Base-by-base conservation (phyloP, 1,139 yeast genomes). In the Diutina ranongensis region DNA sequence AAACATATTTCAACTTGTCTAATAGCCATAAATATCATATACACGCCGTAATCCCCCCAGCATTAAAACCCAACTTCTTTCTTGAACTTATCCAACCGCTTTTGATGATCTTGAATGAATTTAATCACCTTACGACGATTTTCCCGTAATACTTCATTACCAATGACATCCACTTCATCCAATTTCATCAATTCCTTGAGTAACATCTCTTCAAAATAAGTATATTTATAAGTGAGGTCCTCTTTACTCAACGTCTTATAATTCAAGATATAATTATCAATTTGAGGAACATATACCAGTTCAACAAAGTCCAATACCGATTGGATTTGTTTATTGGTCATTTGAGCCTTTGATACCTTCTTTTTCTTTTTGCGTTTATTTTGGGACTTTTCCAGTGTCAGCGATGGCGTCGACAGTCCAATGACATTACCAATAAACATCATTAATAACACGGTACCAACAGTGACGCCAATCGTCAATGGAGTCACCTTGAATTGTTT, bases 201-300 rank as follows among this genome's bases (percentile, higher is more conserved):
- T 46, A 83, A 63, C 72, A 74, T 74, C 57, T 83, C 94, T 52
- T 78, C 81, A 57, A 71, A 78, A 57, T 68, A 83, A 46, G 75
- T 72, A 53, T 68, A 73, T 55, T 74, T 72, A 57, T 76, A 81
- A 44, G 68, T 65, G 36, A 67, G 58, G 40, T 71, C 74, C 3
- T 71, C 65, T 25, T 55, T 50, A 49, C 64, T 53, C 62, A 74
- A 58, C 35, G 49, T 48, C 48, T 56, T 56, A 56, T 63, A 65
- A 46, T 55, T 59, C 44, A 60, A 64, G 47, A 71, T 60, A 52
- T 67, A 70, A 10, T 61, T 63, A 51, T 71, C 72, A 49, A 71
- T 71, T 49, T 68, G 60, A 1, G 74, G 74, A 40, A 69, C 74
- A 56, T 68, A 71, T 22, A 59, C 61, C 36, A 56, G 58, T 53